These are phyloP conservation scores for Wakefieldia striispora DNA, from an alignment of 768 basidiomycete genomes.

Conservation along the genomic window DNA sequence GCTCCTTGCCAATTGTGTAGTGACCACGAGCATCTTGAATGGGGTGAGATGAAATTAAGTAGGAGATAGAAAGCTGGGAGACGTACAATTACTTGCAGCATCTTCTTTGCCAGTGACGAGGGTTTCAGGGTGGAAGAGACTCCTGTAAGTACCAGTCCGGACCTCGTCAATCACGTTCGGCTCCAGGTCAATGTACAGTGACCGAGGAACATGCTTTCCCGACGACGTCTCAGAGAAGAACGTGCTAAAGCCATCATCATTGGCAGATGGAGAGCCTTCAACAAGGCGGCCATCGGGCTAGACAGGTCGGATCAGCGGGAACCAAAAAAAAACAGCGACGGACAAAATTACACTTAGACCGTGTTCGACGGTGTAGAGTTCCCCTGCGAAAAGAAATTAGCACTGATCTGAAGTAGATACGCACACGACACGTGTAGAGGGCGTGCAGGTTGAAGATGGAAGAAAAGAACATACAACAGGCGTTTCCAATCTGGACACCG, in stretches of 20 bases:
- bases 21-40: conserved; percentile 89
- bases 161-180: conserved; percentile 99
- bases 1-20: conserved; percentile 98
- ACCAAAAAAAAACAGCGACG: conserved; percentile 2
- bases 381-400: conserved; percentile 59
- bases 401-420: background rate
- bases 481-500: conserved; percentile 97
- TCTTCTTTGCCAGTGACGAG: conserved; percentile 99
- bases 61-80: background rate
- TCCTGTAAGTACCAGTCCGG: conserved; percentile 90
- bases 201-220: conserved; percentile 96
- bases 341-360: conserved; percentile 74
- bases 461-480: conserved; percentile 80
- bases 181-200: conserved; percentile 95
- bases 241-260: conserved; percentile 94
- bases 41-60: conserved; percentile 4
- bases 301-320: conserved; percentile 19
- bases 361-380: conserved; percentile 98
- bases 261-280: conserved; percentile 70
- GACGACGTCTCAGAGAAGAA: conserved; percentile 98
- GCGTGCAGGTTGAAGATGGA: background rate
- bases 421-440: conserved; percentile 14
- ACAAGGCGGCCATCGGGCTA: conserved; percentile 94
- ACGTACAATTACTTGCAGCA: conserved; percentile 96
- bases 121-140: conserved; percentile 99